Base-by-base conservation (phyloP, 352 stramenopile species). In the Phytophthora colocasiae region DNA sequence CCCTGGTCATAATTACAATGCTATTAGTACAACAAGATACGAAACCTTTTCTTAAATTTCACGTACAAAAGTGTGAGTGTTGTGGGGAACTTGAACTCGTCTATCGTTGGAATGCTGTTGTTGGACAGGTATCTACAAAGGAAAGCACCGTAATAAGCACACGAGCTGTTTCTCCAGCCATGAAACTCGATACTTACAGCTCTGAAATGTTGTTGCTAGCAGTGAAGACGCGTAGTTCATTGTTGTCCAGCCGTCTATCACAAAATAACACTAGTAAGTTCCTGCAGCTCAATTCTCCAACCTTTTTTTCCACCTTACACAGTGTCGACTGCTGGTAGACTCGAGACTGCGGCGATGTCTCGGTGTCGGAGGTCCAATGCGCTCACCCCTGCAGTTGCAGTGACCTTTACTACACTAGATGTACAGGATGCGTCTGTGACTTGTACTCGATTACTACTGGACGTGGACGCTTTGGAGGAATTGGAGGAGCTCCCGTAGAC, bases 71-170 rank as follows among this genome's bases (percentile, higher is more conserved):
- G n/a, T 14, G 53, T 64, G 17, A 79, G 48, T 41, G 43, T 39
- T 15, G 48, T 53, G 8, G 71, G 67, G 22, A 79, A 71, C 11
- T 53, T 55, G 31, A 77, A 74, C 9, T 44, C 54, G 11, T 39
- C 15, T 0, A 77, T 62, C 43, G 62, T 52, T 24, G 63, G 19
- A 39, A 79, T 79, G 50, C 58, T 77, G 63, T 77, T 77, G 49
- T 79, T 79, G 3, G 67, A 26, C 32, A 79, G 27, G 22, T 62
- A 74, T 34, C 71, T 79, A 26, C 31, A 36, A 10, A 36, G 31
- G 3, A 45, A 9, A 41, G 24, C n/a, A 49, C 15, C 22, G 7
- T 14, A 11, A 41, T 49, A 12, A 63, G 36, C 10, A n/a, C 14
- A 43, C 14, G 9, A 36, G 12, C 31, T 14, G 7, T 36, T 14